phyloP scores from a whole-genome alignment of 768 basidiomycete species.

The Pleurotus cornucopiae region DNA sequence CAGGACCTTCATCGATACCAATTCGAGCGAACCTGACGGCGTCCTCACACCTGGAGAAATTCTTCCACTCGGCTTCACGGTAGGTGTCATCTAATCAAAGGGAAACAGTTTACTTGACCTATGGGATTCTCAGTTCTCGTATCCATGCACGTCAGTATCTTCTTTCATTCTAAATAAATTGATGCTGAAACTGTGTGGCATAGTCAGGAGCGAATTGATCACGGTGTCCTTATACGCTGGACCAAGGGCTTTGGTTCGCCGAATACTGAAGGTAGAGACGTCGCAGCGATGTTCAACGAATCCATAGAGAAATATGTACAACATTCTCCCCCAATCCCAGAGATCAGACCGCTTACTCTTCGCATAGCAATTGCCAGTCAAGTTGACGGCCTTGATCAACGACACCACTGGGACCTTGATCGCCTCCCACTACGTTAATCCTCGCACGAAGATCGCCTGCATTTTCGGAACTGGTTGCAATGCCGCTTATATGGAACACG shows the following conservation, averaged over 20 bases:
- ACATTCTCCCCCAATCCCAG: constrained; percentile 8
- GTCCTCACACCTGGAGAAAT: constrained; percentile 46
- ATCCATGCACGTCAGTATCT: constrained; percentile 80
- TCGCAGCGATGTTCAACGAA: constrained; percentile 87
- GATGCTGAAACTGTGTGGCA: neutral
- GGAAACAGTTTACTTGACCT: constrained; percentile 8
- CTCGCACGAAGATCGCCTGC: constrained; percentile 85
- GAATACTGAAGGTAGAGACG: constrained; percentile 90
- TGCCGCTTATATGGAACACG: constrained; percentile 95
- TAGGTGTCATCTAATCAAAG: constrained; percentile 33
- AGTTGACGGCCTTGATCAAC: constrained; percentile 86
- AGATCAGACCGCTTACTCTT: neutral
- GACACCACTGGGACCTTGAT: constrained; percentile 98
- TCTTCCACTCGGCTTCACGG: constrained; percentile 91
- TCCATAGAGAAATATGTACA: constrained; percentile 75
- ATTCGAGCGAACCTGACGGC: constrained; percentile 48
- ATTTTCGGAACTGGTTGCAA: constrained; percentile 99
- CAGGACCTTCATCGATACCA: constrained; percentile 81
- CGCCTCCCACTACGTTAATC: constrained; percentile 94
- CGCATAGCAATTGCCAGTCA: constrained; percentile 73
- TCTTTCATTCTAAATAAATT: neutral
- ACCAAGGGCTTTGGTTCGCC: constrained; percentile 97
- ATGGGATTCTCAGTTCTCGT: constrained; percentile 67
- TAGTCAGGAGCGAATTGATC: constrained; percentile 93
- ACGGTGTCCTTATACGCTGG: constrained; percentile 94